A percentile compares a stretch with the other conserved stretches of the same genome.
These are phyloP conservation scores for Arabis alpina DNA, from an alignment of 345 rosid species.

Conservation along the genomic window DNA sequence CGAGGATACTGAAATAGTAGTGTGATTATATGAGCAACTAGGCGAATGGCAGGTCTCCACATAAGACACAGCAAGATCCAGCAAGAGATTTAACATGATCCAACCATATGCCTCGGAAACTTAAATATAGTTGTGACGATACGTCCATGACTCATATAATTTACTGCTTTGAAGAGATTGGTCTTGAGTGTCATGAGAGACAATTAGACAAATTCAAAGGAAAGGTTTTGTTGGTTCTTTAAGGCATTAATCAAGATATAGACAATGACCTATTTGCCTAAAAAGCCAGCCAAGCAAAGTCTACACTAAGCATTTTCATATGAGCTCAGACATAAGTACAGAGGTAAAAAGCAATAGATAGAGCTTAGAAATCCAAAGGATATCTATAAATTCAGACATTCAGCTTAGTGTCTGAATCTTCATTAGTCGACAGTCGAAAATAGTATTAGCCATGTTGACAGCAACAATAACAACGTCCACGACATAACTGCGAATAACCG, in stretches of 20 bases:
- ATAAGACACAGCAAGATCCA: slow-evolving; percentile 43
- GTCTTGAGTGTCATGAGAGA: slow-evolving; percentile 18
- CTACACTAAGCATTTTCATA: neutral
- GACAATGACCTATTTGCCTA: neutral
- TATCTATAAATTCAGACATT: too few relatives aligned
- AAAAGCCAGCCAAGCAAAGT: neutral
- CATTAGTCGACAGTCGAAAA: too few relatives aligned
- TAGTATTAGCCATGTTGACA: too few relatives aligned
- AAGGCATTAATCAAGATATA: neutral
- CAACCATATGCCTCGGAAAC: slow-evolving; percentile 34
- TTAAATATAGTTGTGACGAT: neutral
- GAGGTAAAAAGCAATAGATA: neutral
- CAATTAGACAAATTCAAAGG: slow-evolving; percentile 13
- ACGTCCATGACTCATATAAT: slow-evolving; percentile 29
- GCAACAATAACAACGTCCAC: too few relatives aligned
- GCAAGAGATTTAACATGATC: slow-evolving; percentile 25
- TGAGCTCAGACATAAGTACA: neutral
- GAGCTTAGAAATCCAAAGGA: too few relatives aligned
- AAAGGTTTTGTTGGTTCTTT: neutral
- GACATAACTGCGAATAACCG: too few relatives aligned
- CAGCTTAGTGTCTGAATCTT: too few relatives aligned
- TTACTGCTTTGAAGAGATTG: slow-evolving; percentile 13
- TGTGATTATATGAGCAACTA: slow-evolving; percentile 27
- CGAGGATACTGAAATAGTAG: slow-evolving; percentile 16
- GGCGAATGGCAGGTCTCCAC: slow-evolving; percentile 10